A percentile compares a stretch with the other conserved stretches of the same genome.
Conservation (phyloP, 257 asterid genomes). For the Scutellaria baicalensis region DNA sequence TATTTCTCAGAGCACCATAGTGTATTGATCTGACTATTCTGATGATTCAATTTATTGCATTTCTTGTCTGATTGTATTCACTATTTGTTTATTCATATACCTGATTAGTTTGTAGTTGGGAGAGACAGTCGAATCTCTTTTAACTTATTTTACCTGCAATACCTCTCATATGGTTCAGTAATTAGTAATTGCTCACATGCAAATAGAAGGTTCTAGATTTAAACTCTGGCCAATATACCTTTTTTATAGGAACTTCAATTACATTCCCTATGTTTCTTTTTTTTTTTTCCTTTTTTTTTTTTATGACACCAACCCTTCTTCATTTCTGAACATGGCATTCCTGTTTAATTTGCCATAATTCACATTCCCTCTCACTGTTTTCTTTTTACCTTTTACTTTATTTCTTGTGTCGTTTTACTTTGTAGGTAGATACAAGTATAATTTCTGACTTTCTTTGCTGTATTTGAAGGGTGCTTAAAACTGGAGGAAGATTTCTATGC, state of each 20-base stretch:
- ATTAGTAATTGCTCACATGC: background rate
- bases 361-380: background rate
- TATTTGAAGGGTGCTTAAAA: conserved; percentile 74
- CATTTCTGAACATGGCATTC: background rate
- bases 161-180: background rate
- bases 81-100: background rate
- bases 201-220: background rate
- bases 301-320: background rate
- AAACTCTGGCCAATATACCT: background rate
- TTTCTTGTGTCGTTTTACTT: background rate
- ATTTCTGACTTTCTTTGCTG: conserved; percentile 1
- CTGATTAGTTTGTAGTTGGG: background rate
- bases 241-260: background rate
- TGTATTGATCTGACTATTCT: background rate
- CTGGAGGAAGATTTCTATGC: conserved; percentile 96
- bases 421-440: background rate
- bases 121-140: background rate
- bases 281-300: no score
- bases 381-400: background rate
- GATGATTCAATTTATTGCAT: background rate
- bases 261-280: background rate
- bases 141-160: background rate
- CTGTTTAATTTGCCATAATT: background rate
- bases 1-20: background rate
- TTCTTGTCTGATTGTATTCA: background rate